A percentile compares a stretch with the other conserved stretches of the same genome.
phyloP scores from a whole-genome alignment of 768 basidiomycete genomes.

The Cantharellus cinnabarinus region DNA sequence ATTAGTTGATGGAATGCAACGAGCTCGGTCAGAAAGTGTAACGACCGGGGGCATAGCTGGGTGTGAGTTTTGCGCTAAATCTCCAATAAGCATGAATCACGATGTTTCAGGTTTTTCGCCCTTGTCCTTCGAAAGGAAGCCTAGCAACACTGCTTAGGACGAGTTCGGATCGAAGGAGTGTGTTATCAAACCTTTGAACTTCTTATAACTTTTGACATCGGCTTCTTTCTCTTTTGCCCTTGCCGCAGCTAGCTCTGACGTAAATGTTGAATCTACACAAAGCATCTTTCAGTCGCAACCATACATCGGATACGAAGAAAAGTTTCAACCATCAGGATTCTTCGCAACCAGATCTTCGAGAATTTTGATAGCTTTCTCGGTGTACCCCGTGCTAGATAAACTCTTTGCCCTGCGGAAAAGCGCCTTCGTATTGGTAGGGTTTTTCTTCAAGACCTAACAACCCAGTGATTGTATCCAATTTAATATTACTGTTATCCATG shows the following conservation, averaged over 20 bases:
- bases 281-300: conserved; percentile 2
- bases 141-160: too few species aligned
- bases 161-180: too few species aligned
- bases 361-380: conserved; percentile 48
- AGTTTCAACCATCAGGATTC: conserved; percentile 33
- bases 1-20: too few species aligned
- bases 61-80: too few species aligned
- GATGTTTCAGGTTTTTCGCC: too few species aligned
- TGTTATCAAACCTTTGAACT: conserved; percentile 39
- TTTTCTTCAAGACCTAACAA: conserved; percentile 47
- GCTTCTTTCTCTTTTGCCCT: conserved; percentile 44
- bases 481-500: too few species aligned
- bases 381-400: conserved; percentile 51
- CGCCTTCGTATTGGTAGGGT: conserved; percentile 58
- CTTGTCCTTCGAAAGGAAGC: too few species aligned
- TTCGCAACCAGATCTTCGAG: conserved; percentile 45
- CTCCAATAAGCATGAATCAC: too few species aligned
- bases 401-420: conserved; percentile 68
- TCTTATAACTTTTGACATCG: conserved; percentile 43
- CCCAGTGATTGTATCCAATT: neutral
- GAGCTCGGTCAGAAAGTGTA: too few species aligned
- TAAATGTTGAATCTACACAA: conserved; percentile 33
- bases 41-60: too few species aligned
- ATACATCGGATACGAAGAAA: neutral
- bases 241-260: conserved; percentile 44